Percentiles rank a stretch among this genome's conserved stretches.
Evolutionary conservation across 805 yeast genomes (phyloP).

Genomic region (Candida silvicultrix): DNA sequence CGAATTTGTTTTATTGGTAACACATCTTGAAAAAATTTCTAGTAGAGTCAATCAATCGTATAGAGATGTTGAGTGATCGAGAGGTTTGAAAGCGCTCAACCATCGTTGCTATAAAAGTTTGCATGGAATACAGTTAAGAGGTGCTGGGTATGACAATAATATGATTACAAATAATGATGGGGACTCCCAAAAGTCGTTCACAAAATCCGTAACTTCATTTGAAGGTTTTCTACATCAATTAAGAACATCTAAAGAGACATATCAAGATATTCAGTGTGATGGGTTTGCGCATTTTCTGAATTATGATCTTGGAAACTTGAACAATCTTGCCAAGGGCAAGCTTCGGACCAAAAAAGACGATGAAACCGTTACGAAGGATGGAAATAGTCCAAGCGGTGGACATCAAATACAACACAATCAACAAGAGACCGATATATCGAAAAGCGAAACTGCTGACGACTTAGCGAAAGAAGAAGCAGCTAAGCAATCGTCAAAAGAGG

Average conservation of each 20-base stretch:
- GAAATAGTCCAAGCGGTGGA: neutral
- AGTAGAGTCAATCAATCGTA: neutral
- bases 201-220: neutral
- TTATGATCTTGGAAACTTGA: conserved; percentile 17
- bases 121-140: too few species aligned
- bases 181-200: neutral
- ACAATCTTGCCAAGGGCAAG: conserved; percentile 3
- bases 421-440: neutral
- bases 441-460: too few species aligned
- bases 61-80: too few species aligned
- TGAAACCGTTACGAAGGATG: neutral
- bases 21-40: neutral
- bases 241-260: neutral
- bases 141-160: neutral
- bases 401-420: neutral
- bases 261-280: neutral
- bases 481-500: too few species aligned
- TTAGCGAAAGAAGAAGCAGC: too few species aligned
- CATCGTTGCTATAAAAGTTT: too few species aligned
- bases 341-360: neutral
- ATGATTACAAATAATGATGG: neutral
- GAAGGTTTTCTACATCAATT: neutral
- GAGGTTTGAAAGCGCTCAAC: too few species aligned
- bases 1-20: neutral
- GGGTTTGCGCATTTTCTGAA: conserved; percentile 17